A percentile compares a stretch with the other conserved stretches of the same genome.
Evolutionary conservation across 768 basidiomycete species (phyloP).

Genomic region (Clitopilus passeckerianus): DNA sequence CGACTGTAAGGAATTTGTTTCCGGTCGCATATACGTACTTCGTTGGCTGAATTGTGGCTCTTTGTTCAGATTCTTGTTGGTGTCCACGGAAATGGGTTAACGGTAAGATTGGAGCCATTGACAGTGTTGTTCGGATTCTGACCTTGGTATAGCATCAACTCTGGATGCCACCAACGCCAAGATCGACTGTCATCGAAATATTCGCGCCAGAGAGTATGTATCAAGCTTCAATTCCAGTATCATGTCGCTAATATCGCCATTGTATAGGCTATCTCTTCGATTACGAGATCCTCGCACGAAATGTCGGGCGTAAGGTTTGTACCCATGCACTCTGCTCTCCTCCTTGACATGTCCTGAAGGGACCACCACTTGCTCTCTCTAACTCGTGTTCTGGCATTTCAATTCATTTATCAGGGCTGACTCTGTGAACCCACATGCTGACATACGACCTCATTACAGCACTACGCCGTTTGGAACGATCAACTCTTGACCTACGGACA

Average conservation of each 20-base stretch:
- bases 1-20: constrained; percentile 54
- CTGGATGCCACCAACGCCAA: constrained; percentile 61
- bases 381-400: too few relatives aligned
- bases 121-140: neutral
- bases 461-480: constrained; percentile 71
- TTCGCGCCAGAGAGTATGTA: constrained; percentile 49
- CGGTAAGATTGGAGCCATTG: constrained; percentile 21
- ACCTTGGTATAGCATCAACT: constrained; percentile 41
- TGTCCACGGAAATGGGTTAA: constrained; percentile 72
- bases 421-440: neutral
- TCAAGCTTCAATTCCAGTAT: neutral
- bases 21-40: neutral
- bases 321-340: neutral
- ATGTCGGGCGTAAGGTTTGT: constrained; percentile 33
- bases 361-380: too few relatives aligned
- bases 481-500: constrained; percentile 35
- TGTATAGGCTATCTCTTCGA: constrained; percentile 34
- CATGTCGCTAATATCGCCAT: too few relatives aligned
- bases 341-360: neutral
- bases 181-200: constrained; percentile 67
- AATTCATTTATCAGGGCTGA: too few relatives aligned
- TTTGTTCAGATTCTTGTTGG: constrained; percentile 46
- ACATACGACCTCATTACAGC: constrained; percentile 18
- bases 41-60: neutral
- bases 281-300: constrained; percentile 39